A percentile compares a stretch with the other conserved stretches of the same genome.
Conservation (phyloP, 2,329 filamentous ascomycete genomes). For the Trichoderma asperellum region DNA sequence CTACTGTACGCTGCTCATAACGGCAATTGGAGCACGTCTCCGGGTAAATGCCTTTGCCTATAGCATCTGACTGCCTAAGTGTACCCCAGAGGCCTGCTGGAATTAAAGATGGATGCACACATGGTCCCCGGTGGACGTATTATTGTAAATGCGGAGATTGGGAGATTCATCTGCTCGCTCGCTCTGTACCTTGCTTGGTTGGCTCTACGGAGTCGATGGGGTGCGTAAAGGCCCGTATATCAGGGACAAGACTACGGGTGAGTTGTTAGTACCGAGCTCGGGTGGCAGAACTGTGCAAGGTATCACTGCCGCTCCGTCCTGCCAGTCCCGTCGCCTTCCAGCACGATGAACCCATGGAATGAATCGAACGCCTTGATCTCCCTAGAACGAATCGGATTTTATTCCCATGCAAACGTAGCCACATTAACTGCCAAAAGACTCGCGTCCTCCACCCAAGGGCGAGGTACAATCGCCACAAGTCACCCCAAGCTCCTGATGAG, state of each 20-base stretch:
- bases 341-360: neutral
- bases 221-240: neutral
- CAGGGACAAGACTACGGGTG: neutral
- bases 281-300: neutral
- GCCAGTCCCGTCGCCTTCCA: neutral
- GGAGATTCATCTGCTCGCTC: neutral
- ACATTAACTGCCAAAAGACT: constrained; percentile 15
- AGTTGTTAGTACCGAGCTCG: neutral
- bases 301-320: neutral
- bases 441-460: constrained; percentile 13
- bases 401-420: constrained; percentile 16
- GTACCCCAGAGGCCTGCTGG: neutral
- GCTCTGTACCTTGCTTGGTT: neutral
- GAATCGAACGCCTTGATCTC: neutral
- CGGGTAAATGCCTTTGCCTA: constrained; percentile 9
- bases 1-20: neutral
- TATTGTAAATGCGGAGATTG: neutral
- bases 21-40: neutral
- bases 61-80: neutral
- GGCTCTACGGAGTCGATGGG: neutral
- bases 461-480: constrained; percentile 25
- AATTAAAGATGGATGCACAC: neutral
- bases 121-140: neutral
- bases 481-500: constrained; percentile 12
- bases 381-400: constrained; percentile 22